These are phyloP conservation scores for Knoxia roxburghii DNA, from an alignment of 257 asterid species.

Conservation along the genomic window DNA sequence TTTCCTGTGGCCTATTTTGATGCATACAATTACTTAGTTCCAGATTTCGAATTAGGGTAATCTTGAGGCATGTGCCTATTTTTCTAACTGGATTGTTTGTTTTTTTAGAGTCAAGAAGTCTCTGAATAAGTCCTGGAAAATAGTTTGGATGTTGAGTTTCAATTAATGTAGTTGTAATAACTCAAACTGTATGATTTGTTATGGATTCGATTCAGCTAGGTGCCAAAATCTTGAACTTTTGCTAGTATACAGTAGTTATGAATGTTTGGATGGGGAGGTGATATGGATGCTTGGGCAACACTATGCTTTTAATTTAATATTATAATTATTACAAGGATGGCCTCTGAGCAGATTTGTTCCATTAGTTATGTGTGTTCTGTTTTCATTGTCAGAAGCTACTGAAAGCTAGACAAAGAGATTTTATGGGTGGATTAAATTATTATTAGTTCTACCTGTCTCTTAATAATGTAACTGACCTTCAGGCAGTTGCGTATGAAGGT, in stretches of 20 bases:
- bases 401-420: background rate
- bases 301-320: too few relatives aligned
- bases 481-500: background rate
- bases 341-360: background rate
- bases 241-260: background rate
- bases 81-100: background rate
- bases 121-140: background rate
- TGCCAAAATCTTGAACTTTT: background rate
- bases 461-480: background rate
- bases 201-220: background rate
- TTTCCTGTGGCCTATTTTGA: too few relatives aligned
- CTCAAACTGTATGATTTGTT: background rate
- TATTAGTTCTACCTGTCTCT: background rate
- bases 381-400: too few relatives aligned
- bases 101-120: background rate
- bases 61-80: background rate
- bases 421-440: background rate
- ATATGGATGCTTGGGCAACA: background rate
- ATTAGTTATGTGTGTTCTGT: background rate
- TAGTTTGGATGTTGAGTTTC: background rate
- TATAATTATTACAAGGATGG: too few relatives aligned
- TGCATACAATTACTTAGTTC: background rate
- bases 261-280: background rate
- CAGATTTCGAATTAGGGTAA: background rate
- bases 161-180: background rate